Evolutionary conservation across 2,329 filamentous ascomycete genomes (phyloP).

Genomic region (Akanthomyces dipterigenus): DNA sequence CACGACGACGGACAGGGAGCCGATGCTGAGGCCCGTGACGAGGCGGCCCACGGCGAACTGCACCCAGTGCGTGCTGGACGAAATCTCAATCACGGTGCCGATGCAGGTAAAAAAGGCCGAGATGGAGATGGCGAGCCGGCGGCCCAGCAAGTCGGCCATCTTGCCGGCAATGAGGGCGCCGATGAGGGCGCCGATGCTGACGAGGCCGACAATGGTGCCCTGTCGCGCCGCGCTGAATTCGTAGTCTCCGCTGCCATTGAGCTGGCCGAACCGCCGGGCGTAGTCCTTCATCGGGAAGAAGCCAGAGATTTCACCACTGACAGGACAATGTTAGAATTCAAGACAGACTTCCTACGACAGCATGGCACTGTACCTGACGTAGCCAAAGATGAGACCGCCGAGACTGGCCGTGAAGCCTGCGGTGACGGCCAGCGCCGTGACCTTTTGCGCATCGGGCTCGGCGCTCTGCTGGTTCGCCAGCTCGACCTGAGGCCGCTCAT

Average conservation of each 20-base stretch:
- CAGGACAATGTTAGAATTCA: neutral
- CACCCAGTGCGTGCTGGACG: slow-evolving; percentile 49
- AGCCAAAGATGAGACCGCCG: slow-evolving; percentile 53
- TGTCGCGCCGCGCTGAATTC: slow-evolving; percentile 52
- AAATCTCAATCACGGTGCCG: slow-evolving; percentile 58
- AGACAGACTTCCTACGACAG: neutral
- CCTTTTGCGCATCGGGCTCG: slow-evolving; percentile 18
- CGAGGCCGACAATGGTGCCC: slow-evolving; percentile 57
- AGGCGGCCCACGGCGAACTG: slow-evolving; percentile 60
- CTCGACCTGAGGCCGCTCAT: slow-evolving; percentile 7
- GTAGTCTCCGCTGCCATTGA: slow-evolving; percentile 30
- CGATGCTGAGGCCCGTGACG: slow-evolving; percentile 60
- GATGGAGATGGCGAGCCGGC: slow-evolving; percentile 54
- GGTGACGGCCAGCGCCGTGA: slow-evolving; percentile 38
- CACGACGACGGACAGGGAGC: slow-evolving; percentile 55
- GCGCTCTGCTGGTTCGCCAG: slow-evolving; percentile 18
- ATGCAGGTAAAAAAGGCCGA: slow-evolving; percentile 57
- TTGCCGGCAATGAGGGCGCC: slow-evolving; percentile 53
- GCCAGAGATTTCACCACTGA: slow-evolving; percentile 52
- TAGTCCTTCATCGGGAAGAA: slow-evolving; percentile 57
- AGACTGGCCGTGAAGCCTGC: slow-evolving; percentile 47
- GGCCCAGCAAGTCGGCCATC: slow-evolving; percentile 55
- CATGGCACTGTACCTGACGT: slow-evolving; percentile 39
- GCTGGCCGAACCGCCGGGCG: slow-evolving; percentile 44
- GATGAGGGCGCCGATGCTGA: slow-evolving; percentile 52